Evolutionary conservation across 345 rosid species (phyloP), one percentile per base, ranked within the genome.

Genomic region (Arabidopsis suecica): DNA sequence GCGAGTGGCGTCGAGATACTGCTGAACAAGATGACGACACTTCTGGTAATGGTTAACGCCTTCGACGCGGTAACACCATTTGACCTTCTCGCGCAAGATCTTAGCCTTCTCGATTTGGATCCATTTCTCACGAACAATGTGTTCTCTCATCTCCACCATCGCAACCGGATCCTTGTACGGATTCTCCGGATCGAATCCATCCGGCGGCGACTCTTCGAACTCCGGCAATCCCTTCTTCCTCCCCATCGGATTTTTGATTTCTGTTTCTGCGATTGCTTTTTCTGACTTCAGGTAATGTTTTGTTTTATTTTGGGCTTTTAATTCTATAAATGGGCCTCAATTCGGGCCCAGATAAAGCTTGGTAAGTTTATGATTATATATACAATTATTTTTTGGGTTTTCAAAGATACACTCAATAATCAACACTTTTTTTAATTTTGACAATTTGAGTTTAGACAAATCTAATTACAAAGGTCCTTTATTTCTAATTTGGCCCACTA

Each of bases 161-260:
- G 94, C 98, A 79, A 89, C 98, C 75, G 97, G 97, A 57, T 91
- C 97, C 80, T 89, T 91, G 82, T 88, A 89, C 68, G 94, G 94
- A 28, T 91, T 77, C 69, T 65, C 78, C 42, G 96, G 87, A 68
- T 93, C 96, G 86, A 91, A 93, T 54, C 85, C 90, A 77, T 89
- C 97, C 83, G 97, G 98, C 77, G 97, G 83, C 81, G 89, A 74
- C 76, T 93, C 97, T 25, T 91, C 98, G 87, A 91, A 93, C 86
- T 89, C 98, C 32, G 71, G 82, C 0, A 80, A 84, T 58, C 86
- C 87, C 82, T 89, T 89, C 91, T 82, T 91, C 83, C 97, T 87
- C 68, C 95, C 98, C 98, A 93, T 91, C 67, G 72, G 20, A 3
- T 3, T 68, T 41, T 71, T 23, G 13, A 28, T 51, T 37, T 37